These are phyloP conservation scores for Perkinsus marinus DNA, from an alignment of 169 alveolate species.

Conservation along the genomic window DNA sequence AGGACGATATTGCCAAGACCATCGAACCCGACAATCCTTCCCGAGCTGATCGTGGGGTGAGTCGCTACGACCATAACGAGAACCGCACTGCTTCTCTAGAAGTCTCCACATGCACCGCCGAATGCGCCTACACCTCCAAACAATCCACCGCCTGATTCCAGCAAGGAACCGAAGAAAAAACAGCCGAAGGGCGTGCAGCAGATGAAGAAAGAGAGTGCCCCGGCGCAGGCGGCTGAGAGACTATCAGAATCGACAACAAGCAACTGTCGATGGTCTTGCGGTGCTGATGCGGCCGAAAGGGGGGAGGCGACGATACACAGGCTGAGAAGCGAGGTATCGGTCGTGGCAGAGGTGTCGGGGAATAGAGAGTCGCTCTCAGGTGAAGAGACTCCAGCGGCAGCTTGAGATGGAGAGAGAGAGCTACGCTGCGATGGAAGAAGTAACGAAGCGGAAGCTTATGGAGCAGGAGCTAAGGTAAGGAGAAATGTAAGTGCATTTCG, in stretches of 20 bases:
- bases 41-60: too few relatives aligned
- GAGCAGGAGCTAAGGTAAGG: not conserved
- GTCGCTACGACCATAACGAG: too few relatives aligned
- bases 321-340: not conserved
- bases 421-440: not conserved
- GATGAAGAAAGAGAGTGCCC: too few relatives aligned
- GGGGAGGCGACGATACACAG: not conserved
- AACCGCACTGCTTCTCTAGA: too few relatives aligned
- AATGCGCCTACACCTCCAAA: too few relatives aligned
- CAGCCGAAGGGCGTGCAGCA: not conserved
- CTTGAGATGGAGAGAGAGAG: not conserved
- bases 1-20: too few relatives aligned
- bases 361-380: not conserved
- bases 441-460: not conserved
- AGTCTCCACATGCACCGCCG: too few relatives aligned
- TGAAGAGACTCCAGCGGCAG: not conserved
- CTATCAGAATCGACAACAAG: not conserved
- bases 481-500: not conserved
- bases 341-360: not conserved
- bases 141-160: too few relatives aligned
- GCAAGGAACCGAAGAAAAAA: too few relatives aligned
- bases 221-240: too few relatives aligned
- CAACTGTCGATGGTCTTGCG: not conserved
- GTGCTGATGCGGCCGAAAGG: not conserved
- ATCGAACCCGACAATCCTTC: too few relatives aligned